A percentile compares a stretch with the other conserved stretches of the same genome.
phyloP scores from a whole-genome alignment of 805 yeast genomes.

The Yamadazyma philogaea region DNA sequence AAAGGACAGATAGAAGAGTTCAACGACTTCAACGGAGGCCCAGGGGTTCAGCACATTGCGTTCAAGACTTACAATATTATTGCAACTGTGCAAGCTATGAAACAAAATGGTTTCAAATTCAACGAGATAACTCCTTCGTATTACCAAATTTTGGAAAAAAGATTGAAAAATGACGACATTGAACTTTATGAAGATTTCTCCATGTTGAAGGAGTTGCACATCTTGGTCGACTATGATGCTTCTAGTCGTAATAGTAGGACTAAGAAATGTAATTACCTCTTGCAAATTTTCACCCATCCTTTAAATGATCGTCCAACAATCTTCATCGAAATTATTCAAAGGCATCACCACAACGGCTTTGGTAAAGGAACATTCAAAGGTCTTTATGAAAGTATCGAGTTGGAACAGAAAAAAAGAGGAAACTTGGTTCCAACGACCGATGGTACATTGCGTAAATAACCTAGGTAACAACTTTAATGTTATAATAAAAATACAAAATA shows the following conservation, averaged over 20 bases:
- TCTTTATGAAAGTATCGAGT: slow-evolving; percentile 73
- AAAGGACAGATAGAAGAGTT: slow-evolving; percentile 83
- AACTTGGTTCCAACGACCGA: slow-evolving; percentile 38
- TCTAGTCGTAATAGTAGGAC: slow-evolving; percentile 25
- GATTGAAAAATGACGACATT: slow-evolving; percentile 45
- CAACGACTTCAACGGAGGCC: slow-evolving; percentile 68
- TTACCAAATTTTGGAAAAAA: slow-evolving; percentile 47
- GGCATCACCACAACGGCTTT: slow-evolving; percentile 77
- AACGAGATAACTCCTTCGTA: slow-evolving; percentile 57
- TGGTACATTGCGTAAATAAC: not conserved
- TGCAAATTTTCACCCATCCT: slow-evolving; percentile 79
- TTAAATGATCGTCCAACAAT: slow-evolving; percentile 76
- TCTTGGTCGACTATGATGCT: slow-evolving; percentile 76
- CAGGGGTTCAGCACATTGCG: slow-evolving; percentile 86
- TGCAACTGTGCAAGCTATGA: slow-evolving; percentile 50
- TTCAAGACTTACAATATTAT: slow-evolving; percentile 61
- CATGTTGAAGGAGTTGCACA: slow-evolving; percentile 47
- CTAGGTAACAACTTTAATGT: not conserved
- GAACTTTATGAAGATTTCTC: slow-evolving; percentile 52
- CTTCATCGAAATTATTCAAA: slow-evolving; percentile 77
- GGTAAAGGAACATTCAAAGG: slow-evolving; percentile 89
- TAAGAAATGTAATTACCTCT: slow-evolving; percentile 55
- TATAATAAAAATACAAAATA: not conserved
- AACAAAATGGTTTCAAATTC: slow-evolving; percentile 65
- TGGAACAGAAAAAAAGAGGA: slow-evolving; percentile 71